These are phyloP conservation scores for Pestalotiopsis sp. DNA, from an alignment of 2,329 filamentous ascomycete genomes.

Conservation along the genomic window DNA sequence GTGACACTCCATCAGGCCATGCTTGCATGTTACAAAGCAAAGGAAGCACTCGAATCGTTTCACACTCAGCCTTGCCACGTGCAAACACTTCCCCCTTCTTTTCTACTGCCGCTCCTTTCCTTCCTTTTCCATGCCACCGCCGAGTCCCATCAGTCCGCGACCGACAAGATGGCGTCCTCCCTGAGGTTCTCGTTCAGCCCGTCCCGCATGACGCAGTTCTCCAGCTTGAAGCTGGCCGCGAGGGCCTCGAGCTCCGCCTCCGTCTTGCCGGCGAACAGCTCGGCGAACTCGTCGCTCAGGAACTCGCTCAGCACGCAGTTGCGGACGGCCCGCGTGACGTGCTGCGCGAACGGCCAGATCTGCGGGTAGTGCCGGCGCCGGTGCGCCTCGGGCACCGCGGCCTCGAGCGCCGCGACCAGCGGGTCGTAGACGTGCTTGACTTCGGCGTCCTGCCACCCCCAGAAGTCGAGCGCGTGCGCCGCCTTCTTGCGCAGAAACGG, in stretches of 20 bases:
- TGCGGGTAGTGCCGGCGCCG: neutral
- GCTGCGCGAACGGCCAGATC: neutral
- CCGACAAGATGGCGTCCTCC: conserved; percentile 36
- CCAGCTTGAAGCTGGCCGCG: conserved; percentile 53
- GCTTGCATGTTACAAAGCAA: too few relatives aligned
- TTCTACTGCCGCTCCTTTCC: neutral
- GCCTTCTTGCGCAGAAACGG: conserved; percentile 59
- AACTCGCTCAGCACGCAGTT: conserved; percentile 44
- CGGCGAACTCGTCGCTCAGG: conserved; percentile 56
- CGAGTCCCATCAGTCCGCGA: neutral
- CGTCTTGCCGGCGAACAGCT: conserved; percentile 53
- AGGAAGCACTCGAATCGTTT: too few relatives aligned
- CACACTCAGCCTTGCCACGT: neutral
- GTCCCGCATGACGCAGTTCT: conserved; percentile 54
- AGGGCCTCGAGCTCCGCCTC: conserved; percentile 57
- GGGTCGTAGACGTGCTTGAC: conserved; percentile 4
- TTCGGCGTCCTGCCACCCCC: neutral
- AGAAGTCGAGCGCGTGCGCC: neutral
- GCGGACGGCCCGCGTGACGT: neutral
- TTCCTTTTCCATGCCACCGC: neutral
- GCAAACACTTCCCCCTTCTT: neutral
- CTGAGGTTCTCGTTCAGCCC: conserved; percentile 53
- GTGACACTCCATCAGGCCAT: neutral
- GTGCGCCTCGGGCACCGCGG: neutral
- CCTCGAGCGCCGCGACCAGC: neutral